phyloP scores from a whole-genome alignment of 768 basidiomycete species.

The Tylopilus rubrobrunneus region DNA sequence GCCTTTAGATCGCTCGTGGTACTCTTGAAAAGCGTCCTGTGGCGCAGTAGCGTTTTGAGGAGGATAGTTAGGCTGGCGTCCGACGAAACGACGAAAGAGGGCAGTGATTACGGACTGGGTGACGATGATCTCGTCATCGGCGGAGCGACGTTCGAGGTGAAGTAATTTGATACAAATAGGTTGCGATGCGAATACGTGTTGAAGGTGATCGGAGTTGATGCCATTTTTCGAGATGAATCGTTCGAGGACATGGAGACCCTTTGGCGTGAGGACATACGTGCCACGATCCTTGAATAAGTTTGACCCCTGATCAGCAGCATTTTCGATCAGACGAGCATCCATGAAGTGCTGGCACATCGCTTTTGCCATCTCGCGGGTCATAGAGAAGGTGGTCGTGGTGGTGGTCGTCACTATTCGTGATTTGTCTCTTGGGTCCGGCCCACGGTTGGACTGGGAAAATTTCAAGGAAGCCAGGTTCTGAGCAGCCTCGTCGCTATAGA shows the following conservation, averaged over 20 bases:
- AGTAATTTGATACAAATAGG: conserved; percentile 97
- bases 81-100: conserved; percentile 93
- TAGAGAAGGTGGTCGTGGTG: conserved; percentile 98
- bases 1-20: conserved; percentile 76
- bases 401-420: conserved; percentile 98
- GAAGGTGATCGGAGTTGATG: conserved; percentile 90
- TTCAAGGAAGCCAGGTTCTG: conserved; percentile 92
- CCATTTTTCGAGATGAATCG: conserved; percentile 99
- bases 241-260: conserved; percentile 97
- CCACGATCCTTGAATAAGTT: conserved; percentile 97
- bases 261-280: conserved; percentile 92
- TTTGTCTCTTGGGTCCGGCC: conserved; percentile 97
- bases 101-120: conserved; percentile 91
- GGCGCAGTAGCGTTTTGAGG: conserved; percentile 41
- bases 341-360: conserved; percentile 99
- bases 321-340: conserved; percentile 97
- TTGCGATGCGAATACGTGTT: conserved; percentile 83
- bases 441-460: conserved; percentile 98
- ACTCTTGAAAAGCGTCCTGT: conserved; percentile 63
- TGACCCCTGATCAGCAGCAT: conserved; percentile 85
- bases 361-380: conserved; percentile 99
- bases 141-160: conserved; percentile 88
- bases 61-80: conserved; percentile 79
- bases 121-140: conserved; percentile 97
- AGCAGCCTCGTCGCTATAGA: conserved; percentile 87